Evolutionary conservation across 2,329 filamentous ascomycete species (phyloP).

Genomic region (Lasiodiplodia citricola): DNA sequence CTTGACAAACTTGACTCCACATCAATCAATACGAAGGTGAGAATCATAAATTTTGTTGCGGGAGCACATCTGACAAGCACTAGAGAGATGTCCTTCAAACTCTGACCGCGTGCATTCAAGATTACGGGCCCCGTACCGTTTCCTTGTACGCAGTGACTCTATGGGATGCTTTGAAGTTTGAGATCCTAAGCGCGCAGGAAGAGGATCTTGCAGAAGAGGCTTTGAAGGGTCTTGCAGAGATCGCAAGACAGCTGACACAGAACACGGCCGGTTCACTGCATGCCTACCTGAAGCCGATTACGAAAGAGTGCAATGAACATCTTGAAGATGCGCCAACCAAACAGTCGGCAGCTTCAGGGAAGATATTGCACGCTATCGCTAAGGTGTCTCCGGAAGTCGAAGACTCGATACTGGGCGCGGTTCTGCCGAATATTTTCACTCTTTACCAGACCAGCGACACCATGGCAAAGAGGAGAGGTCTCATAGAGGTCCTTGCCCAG

Average conservation of each 20-base stretch:
- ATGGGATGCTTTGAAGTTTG: conserved; percentile 73
- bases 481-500: conserved; percentile 65
- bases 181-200: conserved; percentile 70
- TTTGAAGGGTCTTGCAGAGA: conserved; percentile 59
- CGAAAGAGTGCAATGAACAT: conserved; percentile 71
- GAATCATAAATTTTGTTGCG: conserved; percentile 17
- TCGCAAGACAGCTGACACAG: conserved; percentile 61
- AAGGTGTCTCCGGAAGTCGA: conserved; percentile 61
- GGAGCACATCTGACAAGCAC: conserved; percentile 6
- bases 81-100: conserved; percentile 69
- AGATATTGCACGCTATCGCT: conserved; percentile 63
- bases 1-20: conserved; percentile 73
- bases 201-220: conserved; percentile 68
- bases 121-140: conserved; percentile 64
- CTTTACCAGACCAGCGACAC: conserved; percentile 66
- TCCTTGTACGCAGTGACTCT: conserved; percentile 68
- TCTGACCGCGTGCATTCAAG: conserved; percentile 63
- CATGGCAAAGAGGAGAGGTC: conserved; percentile 65
- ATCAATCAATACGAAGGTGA: conserved; percentile 69
- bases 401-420: conserved; percentile 59
- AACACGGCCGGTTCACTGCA: conserved; percentile 54
- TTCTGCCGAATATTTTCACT: conserved; percentile 63
- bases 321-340: conserved; percentile 72
- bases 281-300: conserved; percentile 64
- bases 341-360: conserved; percentile 68